Evolutionary conservation across 1,284 basidiomycete genomes (phyloP).

Genomic region (Ceratobasidium sp.): DNA sequence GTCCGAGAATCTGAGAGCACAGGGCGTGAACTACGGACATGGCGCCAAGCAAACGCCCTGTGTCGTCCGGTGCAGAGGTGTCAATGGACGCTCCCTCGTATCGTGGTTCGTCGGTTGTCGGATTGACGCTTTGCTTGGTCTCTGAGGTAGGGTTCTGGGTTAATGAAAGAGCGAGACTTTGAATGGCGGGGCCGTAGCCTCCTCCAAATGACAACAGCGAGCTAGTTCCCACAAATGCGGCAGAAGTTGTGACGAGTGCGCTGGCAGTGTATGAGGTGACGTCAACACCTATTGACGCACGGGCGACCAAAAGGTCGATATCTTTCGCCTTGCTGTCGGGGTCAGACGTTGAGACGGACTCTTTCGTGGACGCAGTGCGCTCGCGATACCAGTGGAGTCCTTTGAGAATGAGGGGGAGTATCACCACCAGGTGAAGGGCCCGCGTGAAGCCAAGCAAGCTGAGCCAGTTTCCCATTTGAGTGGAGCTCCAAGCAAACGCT

Average conservation of each 20-base stretch:
- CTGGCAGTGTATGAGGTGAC: constrained; percentile 37
- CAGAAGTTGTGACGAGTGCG: constrained; percentile 32
- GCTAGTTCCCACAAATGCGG: constrained; percentile 52
- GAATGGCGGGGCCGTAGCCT: constrained; percentile 75
- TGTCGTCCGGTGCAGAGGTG: constrained; percentile 50
- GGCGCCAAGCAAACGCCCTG: constrained; percentile 77
- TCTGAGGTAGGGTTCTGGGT: constrained; percentile 58
- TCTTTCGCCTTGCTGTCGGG: constrained; percentile 22
- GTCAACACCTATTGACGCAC: constrained; percentile 29
- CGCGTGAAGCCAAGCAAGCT: constrained; percentile 72
- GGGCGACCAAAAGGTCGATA: constrained; percentile 41
- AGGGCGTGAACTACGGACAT: constrained; percentile 72
- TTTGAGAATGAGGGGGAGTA: constrained; percentile 68
- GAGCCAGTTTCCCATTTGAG: constrained; percentile 82
- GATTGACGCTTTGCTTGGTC: neutral
- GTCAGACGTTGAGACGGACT: neutral
- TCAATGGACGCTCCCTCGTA: constrained; percentile 15
- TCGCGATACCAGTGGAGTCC: constrained; percentile 37
- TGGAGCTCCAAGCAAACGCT: constrained; percentile 78
- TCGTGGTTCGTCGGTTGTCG: constrained; percentile 6
- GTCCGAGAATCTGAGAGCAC: constrained; percentile 65
- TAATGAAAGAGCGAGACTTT: constrained; percentile 76
- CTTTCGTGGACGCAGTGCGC: constrained; percentile 1
- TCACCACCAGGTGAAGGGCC: constrained; percentile 71
- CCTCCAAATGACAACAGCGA: constrained; percentile 67